Conservation (phyloP, 176 grass and related monocot species). For the Alopecurus myosuroides region DNA sequence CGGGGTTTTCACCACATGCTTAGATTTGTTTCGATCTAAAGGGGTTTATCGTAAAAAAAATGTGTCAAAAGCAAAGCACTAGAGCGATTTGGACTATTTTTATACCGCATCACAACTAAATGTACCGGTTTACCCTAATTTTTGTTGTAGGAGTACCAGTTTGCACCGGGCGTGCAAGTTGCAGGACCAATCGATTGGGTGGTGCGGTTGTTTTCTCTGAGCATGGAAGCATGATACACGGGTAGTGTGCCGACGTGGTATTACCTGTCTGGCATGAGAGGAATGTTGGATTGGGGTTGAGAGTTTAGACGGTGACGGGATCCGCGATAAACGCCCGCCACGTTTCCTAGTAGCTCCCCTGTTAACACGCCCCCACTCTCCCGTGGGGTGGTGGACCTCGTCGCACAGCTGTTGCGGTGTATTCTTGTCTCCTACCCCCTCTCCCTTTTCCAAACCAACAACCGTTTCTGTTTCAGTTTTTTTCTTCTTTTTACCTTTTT, state of each 20-base stretch:
- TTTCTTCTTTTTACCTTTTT: background rate
- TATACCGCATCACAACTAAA: too few species aligned
- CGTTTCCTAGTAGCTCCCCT: conserved; percentile 5
- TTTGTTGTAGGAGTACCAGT: too few species aligned
- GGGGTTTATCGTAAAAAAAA: too few species aligned
- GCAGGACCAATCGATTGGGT: background rate
- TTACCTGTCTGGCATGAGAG: conserved; percentile 3
- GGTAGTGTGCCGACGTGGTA: background rate
- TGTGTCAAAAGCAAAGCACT: too few species aligned
- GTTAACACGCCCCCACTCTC: background rate
- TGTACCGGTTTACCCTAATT: too few species aligned
- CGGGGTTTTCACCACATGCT: too few species aligned
- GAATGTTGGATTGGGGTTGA: background rate
- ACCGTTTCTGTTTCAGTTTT: background rate
- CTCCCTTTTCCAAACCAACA: background rate
- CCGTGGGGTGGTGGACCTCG: background rate
- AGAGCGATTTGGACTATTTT: too few species aligned
- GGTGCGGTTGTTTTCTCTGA: background rate
- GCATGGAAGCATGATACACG: background rate
- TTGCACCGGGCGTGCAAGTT: too few species aligned
- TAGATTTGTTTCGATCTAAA: too few species aligned
- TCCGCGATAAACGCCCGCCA: conserved; percentile 18
- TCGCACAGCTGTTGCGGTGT: conserved; percentile 14
- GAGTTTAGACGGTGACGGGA: conserved; percentile 18
- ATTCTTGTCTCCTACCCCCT: conserved; percentile 11